These are phyloP conservation scores for Asterophora lycoperdoides DNA, from an alignment of 768 basidiomycete species.

Conservation along the genomic window DNA sequence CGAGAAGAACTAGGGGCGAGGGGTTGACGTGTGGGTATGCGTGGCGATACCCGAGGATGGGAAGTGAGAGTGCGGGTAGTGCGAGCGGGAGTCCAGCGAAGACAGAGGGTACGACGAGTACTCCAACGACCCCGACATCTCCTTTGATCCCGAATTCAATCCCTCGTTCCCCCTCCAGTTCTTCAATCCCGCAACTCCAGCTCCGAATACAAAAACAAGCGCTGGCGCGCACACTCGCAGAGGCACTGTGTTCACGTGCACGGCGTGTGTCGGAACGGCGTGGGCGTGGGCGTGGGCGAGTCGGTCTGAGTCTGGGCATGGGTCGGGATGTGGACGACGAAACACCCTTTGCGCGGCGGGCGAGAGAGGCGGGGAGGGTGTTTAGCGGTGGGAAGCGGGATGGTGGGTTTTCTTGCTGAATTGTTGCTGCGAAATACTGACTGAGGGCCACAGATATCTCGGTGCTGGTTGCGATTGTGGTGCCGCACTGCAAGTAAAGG, in stretches of 20 bases:
- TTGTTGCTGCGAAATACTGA: too few relatives aligned
- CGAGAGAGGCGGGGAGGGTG: conserved; percentile 63
- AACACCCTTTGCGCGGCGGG: conserved; percentile 81
- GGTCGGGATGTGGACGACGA: conserved; percentile 33
- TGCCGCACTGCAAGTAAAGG: too few relatives aligned
- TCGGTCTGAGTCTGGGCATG: too few relatives aligned
- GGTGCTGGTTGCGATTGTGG: conserved; percentile 36
- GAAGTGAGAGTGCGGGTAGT: too few relatives aligned
- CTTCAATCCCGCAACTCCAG: conserved; percentile 5
- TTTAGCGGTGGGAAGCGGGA: conserved; percentile 85
- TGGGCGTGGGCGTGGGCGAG: too few relatives aligned
- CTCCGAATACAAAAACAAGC: conserved; percentile 49
- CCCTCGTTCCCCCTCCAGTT: too few relatives aligned
- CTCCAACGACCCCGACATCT: too few relatives aligned
- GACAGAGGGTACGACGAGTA: too few relatives aligned
- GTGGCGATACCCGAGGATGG: too few relatives aligned
- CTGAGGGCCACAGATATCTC: conserved; percentile 30
- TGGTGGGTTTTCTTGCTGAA: conserved; percentile 43
- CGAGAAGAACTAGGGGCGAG: too few relatives aligned
- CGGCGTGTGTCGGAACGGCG: conserved; percentile 59
- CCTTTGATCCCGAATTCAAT: not conserved
- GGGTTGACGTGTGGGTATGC: too few relatives aligned
- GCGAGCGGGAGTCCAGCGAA: too few relatives aligned
- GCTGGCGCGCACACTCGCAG: conserved; percentile 67
- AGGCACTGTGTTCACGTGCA: conserved; percentile 79